Evolutionary conservation across 345 rosid genomes (phyloP).

Genomic region (Hibiscus syriacus): DNA sequence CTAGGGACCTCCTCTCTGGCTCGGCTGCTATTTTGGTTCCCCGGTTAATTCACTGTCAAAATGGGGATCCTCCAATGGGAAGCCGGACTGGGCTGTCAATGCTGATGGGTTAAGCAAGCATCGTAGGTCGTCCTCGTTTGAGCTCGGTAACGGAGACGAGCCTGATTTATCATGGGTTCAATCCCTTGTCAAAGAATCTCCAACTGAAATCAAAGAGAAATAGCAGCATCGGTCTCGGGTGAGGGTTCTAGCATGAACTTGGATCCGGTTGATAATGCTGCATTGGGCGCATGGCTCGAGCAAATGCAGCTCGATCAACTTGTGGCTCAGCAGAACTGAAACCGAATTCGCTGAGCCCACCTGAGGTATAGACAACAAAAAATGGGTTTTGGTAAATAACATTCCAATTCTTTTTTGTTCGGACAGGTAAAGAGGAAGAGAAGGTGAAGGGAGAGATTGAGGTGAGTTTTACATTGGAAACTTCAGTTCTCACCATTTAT

Average conservation of each 20-base stretch:
- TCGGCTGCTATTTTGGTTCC: conserved; percentile 43
- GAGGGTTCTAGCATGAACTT: no score
- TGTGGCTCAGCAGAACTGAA: no score
- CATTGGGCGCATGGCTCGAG: conserved; percentile 73
- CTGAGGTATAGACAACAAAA: conserved; percentile 27
- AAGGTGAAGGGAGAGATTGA: conserved; percentile 11
- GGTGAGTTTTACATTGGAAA: conserved; percentile 17
- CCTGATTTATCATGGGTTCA: conserved; percentile 93
- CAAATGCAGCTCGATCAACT: conserved; percentile 87
- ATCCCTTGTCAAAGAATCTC: conserved; percentile 66
- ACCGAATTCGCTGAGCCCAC: conserved; percentile 12
- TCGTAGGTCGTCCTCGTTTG: conserved; percentile 44
- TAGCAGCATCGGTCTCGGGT: conserved; percentile 27
- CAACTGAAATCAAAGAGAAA: conserved; percentile 51
- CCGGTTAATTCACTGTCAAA: no score
- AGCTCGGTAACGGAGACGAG: conserved; percentile 54
- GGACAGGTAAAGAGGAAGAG: conserved; percentile 16
- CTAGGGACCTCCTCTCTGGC: conserved; percentile 56
- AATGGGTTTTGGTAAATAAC: conserved; percentile 44
- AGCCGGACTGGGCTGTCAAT: conserved; percentile 60
- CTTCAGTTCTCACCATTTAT: conserved; percentile 36
- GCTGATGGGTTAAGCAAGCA: conserved; percentile 42
- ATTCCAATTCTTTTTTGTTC: conserved; percentile 9
- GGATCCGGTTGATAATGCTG: conserved; percentile 52
- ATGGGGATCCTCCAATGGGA: conserved; percentile 79